Evolutionary conservation across 805 yeast species (phyloP).

Genomic region (Tetrapisispora arboricola): DNA sequence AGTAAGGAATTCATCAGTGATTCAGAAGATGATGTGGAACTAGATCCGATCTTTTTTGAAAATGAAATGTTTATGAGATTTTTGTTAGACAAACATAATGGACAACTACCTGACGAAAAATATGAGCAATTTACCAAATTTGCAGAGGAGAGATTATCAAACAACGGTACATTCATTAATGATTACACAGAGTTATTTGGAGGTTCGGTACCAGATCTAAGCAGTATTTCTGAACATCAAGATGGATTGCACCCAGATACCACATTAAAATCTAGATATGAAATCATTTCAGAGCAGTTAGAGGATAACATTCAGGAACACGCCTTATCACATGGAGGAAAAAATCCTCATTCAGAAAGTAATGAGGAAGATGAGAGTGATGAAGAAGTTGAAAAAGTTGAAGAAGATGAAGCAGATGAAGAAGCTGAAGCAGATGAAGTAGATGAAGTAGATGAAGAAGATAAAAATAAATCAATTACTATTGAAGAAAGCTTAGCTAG

Average conservation of each 20-base stretch:
- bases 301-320: too few species aligned
- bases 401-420: background rate
- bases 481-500: background rate
- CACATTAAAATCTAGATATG: slow-evolving; percentile 9
- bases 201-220: slow-evolving; percentile 17
- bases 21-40: slow-evolving; percentile 19
- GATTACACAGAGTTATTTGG: slow-evolving; percentile 23
- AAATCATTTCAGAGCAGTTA: background rate
- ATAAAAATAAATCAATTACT: too few species aligned
- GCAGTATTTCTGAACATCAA: slow-evolving; percentile 1
- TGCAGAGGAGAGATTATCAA: slow-evolving; percentile 21
- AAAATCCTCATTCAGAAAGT: background rate
- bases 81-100: slow-evolving; percentile 21
- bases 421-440: background rate
- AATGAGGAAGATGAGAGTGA: background rate
- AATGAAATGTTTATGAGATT: slow-evolving; percentile 29
- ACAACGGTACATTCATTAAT: slow-evolving; percentile 11
- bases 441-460: background rate
- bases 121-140: slow-evolving; percentile 18
- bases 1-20: slow-evolving; percentile 28
- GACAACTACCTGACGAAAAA: slow-evolving; percentile 19
- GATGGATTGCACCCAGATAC: slow-evolving; percentile 10
- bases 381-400: background rate
- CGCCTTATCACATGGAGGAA: too few species aligned
- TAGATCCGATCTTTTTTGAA: slow-evolving; percentile 24